A percentile compares a stretch with the other conserved stretches of the same genome.
Evolutionary conservation across 1,284 basidiomycete genomes (phyloP).

Genomic region (Baeospora myosura): DNA sequence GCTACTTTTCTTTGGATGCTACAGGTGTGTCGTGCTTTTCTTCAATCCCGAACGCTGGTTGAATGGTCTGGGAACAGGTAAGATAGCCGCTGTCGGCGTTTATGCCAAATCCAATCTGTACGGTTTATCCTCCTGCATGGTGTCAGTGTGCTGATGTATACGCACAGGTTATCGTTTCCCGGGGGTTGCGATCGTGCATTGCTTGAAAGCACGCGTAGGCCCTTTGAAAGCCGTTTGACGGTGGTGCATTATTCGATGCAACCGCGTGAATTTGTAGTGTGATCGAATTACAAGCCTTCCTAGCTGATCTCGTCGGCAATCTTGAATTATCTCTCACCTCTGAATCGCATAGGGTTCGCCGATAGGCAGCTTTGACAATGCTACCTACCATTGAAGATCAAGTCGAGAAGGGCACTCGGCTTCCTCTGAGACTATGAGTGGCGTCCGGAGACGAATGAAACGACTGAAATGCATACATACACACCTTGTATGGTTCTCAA

Average conservation of each 20-base stretch:
- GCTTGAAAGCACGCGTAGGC: conserved; percentile 46
- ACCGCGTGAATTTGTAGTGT: conserved; percentile 19
- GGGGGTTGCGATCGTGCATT: conserved; percentile 35
- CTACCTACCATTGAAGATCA: conserved; percentile 40
- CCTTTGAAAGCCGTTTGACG: conserved; percentile 6
- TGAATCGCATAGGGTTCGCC: conserved; percentile 29
- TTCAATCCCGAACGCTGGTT: conserved; percentile 43
- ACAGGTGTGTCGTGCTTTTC: neutral
- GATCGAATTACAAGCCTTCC: conserved; percentile 43
- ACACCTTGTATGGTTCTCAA: too few relatives aligned
- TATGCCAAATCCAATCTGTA: conserved; percentile 40
- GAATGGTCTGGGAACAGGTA: conserved; percentile 24
- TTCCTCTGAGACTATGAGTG: conserved; percentile 41
- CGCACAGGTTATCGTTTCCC: conserved; percentile 35
- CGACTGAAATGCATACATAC: too few relatives aligned
- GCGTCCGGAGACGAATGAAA: conserved; percentile 26
- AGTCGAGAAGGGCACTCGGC: conserved; percentile 34
- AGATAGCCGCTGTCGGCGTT: conserved; percentile 33
- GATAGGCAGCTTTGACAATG: conserved; percentile 37
- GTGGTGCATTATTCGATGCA: neutral
- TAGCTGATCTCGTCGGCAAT: conserved; percentile 38
- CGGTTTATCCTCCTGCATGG: neutral
- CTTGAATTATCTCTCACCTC: conserved; percentile 40
- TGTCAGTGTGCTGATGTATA: conserved; percentile 1
- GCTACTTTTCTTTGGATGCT: neutral